A percentile compares a stretch with the other conserved stretches of the same genome.
phyloP scores from a whole-genome alignment of 352 stramenopile species.

The Phytophthora pseudosyringae region DNA sequence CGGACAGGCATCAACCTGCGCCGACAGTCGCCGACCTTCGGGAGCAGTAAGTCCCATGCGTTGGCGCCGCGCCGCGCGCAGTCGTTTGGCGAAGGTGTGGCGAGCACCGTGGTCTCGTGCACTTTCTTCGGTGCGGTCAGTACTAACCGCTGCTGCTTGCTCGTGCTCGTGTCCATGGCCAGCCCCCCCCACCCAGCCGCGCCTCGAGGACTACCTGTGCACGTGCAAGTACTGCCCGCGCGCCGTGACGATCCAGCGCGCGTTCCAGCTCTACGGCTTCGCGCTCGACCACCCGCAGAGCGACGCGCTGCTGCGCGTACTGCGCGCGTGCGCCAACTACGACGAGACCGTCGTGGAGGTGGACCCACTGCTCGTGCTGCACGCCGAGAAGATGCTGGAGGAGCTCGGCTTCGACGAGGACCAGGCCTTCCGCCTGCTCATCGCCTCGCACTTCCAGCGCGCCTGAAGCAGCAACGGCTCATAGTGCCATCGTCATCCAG shows the following conservation, averaged over 20 bases:
- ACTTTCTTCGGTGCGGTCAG: conserved; percentile 1
- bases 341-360: conserved; percentile 65
- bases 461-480: conserved; percentile 10
- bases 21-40: conserved; percentile 34
- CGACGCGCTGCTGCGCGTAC: conserved; percentile 50
- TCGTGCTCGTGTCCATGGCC: background rate
- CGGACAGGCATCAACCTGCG: conserved; percentile 36
- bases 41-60: conserved; percentile 25
- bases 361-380: conserved; percentile 46
- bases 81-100: conserved; percentile 31
- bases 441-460: conserved; percentile 48
- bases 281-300: conserved; percentile 41
- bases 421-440: conserved; percentile 60
- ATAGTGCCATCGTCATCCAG: background rate
- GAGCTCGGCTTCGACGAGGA: conserved; percentile 57
- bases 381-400: conserved; percentile 60
- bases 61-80: conserved; percentile 25
- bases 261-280: conserved; percentile 51
- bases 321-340: conserved; percentile 72
- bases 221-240: conserved; percentile 68
- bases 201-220: conserved; percentile 68
- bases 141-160: conserved; percentile 4
- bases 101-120: background rate
- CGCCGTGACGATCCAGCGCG: conserved; percentile 50
- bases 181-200: conserved; percentile 12